Percentiles rank a stretch among this genome's conserved stretches.
phyloP scores from a whole-genome alignment of 2,329 filamentous ascomycete species.

The Simplicillium aogashimaense region DNA sequence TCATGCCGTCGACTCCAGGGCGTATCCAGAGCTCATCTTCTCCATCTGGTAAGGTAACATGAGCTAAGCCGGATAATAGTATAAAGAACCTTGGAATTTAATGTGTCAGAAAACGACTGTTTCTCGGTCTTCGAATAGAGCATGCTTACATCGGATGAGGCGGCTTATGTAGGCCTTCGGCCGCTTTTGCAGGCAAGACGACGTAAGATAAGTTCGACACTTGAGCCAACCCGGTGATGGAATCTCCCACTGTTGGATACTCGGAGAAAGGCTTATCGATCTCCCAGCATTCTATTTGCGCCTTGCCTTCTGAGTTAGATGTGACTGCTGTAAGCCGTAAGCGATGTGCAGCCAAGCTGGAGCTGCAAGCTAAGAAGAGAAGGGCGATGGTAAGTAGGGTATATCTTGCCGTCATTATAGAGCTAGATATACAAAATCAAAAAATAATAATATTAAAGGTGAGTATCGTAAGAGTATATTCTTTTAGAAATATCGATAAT shows the following conservation, averaged over 20 bases:
- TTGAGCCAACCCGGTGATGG: conserved; percentile 4
- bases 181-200: conserved; percentile 7
- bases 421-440: no score
- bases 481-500: no score
- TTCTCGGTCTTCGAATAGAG: neutral
- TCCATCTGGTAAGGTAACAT: conserved; percentile 5
- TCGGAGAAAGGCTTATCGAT: conserved; percentile 4
- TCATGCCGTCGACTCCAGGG: conserved; percentile 8
- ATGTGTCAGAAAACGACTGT: no score
- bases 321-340: conserved; percentile 4
- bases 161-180: conserved; percentile 8
- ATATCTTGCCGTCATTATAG: no score
- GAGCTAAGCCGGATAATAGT: conserved; percentile 6
- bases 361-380: no score
- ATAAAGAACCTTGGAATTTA: conserved; percentile 9
- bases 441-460: no score
- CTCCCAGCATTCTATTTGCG: conserved; percentile 7
- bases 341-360: neutral
- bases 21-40: conserved; percentile 7
- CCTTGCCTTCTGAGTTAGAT: conserved; percentile 5
- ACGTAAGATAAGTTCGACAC: conserved; percentile 10
- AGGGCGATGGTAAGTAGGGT: no score
- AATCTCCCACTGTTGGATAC: conserved; percentile 8
- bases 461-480: no score
- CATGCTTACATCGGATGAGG: conserved; percentile 8